Evolutionary conservation across 2,329 filamentous ascomycete species (phyloP).

Genomic region (Fonsecaea nubica): DNA sequence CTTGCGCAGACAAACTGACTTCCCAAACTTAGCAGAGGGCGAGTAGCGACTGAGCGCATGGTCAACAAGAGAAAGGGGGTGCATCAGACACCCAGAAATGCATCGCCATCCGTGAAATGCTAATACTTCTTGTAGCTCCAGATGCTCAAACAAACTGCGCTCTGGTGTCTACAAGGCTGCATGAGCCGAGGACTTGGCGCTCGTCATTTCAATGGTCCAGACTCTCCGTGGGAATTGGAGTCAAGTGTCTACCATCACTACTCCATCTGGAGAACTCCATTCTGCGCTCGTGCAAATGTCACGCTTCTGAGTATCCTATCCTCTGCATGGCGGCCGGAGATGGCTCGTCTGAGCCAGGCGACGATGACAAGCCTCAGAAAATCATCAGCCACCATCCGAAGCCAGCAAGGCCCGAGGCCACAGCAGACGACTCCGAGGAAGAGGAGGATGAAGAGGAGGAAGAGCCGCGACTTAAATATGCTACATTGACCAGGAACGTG

Average conservation of each 20-base stretch:
- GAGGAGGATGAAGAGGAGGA: conserved; percentile 81
- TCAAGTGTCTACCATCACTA: neutral
- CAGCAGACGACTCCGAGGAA: conserved; percentile 40
- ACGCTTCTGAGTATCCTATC: conserved; percentile 21
- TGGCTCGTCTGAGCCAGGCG: conserved; percentile 41
- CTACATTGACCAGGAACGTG: conserved; percentile 80
- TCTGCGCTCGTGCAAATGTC: conserved; percentile 27
- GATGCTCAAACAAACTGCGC: neutral
- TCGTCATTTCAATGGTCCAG: conserved; percentile 27
- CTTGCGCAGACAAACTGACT: conserved; percentile 40
- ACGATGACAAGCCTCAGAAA: conserved; percentile 28
- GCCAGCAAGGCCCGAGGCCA: conserved; percentile 20
- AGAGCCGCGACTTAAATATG: conserved; percentile 92
- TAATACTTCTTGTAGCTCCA: neutral
- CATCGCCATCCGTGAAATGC: neutral
- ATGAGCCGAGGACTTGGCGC: conserved; percentile 27
- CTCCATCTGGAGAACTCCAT: conserved; percentile 11
- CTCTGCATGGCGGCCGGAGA: conserved; percentile 41
- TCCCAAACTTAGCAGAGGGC: conserved; percentile 22
- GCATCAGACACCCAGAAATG: neutral
- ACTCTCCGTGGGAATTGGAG: conserved; percentile 8
- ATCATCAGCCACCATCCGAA: conserved; percentile 6
- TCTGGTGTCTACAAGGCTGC: conserved; percentile 18
- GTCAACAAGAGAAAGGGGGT: neutral
- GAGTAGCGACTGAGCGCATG: conserved; percentile 24